phyloP scores from a whole-genome alignment of 2,329 filamentous ascomycete genomes.

The Phyllachora maydis region DNA sequence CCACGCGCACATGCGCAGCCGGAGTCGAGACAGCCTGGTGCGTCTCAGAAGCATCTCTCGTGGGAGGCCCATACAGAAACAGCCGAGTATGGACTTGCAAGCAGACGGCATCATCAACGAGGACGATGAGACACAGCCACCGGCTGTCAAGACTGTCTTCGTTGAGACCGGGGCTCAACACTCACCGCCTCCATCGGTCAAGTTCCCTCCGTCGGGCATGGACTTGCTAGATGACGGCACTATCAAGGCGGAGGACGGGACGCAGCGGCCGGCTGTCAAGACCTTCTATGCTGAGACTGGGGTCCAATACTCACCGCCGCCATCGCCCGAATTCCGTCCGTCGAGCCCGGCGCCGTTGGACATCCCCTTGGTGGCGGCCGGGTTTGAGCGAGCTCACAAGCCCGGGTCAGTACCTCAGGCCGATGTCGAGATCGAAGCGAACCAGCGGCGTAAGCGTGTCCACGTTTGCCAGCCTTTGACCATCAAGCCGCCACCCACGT shows the following conservation, averaged over 20 bases:
- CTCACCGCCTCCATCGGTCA: too few relatives aligned
- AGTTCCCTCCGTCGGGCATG: too few relatives aligned
- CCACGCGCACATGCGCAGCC: slow-evolving; percentile 25
- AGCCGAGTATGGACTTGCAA: slow-evolving; percentile 31
- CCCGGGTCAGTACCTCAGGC: slow-evolving; percentile 20
- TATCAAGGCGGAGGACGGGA: slow-evolving; percentile 22
- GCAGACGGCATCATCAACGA: slow-evolving; percentile 30
- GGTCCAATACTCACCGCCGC: slow-evolving; percentile 65
- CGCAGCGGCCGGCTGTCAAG: slow-evolving; percentile 12
- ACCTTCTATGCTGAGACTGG: slow-evolving; percentile 52
- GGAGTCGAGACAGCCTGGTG: slow-evolving; percentile 36
- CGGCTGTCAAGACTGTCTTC: too few relatives aligned
- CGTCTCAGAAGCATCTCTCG: slow-evolving; percentile 32
- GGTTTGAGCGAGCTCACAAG: slow-evolving; percentile 17
- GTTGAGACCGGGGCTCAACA: too few relatives aligned
- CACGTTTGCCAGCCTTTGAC: slow-evolving; percentile 26
- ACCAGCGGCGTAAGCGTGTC: slow-evolving; percentile 52
- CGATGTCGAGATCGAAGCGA: slow-evolving; percentile 47
- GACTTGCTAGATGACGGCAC: slow-evolving; percentile 29
- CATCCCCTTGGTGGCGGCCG: slow-evolving; percentile 13
- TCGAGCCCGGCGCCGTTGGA: slow-evolving; percentile 20
- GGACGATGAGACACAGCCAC: slow-evolving; percentile 17
- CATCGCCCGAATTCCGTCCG: slow-evolving; percentile 38
- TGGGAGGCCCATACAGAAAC: slow-evolving; percentile 32
- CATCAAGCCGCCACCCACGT: slow-evolving; percentile 20